Evolutionary conservation across 176 grass and related monocot genomes (phyloP), one percentile per base, ranked within the genome.

Genomic region (Oryza nivara): DNA sequence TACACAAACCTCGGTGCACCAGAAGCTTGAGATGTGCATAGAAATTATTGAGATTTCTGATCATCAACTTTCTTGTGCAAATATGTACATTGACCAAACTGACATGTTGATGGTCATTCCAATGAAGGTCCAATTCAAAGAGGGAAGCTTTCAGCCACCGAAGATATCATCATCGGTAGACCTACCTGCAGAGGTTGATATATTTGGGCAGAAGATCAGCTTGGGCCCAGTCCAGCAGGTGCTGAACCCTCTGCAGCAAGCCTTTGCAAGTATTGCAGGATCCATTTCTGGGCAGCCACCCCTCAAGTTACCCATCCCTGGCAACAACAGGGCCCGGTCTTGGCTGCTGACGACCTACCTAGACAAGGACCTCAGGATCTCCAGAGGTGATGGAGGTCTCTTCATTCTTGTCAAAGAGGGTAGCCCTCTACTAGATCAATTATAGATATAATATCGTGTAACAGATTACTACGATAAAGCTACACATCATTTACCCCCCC

Each of bases 261-360:
- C 87, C 36, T 87, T 92, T 77, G 81, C 90, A 70, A 92, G 80
- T 48, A 91, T 98, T 81, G 77, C 93, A 32, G 83, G 91, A 3
- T 68, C 84, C 66, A 86, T 98, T 82, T 96, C 96, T 78, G 93
- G 93, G 65, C 93, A 94, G 51, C 91, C 91, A 64, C 91, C 96
- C 70, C 85, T 98, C 5, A 95, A 93, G 88, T 43, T 95, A 49
- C 81, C 88, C 0, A 83, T 98, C 52, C 89, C 91, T 2, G 69
- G 87, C 40, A 90, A 92, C 85, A 92, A 90, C 79, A 82, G 86
- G 72, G 88, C 70, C 5, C 71, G 48, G 54, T 94, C 96, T 0
- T 96, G 96, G 93, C 96, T 98, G 77, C 67, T 98, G 91, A 98
- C 88, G 20, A 98, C 96, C 44, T 96, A 95, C 86, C 86, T 98